Conservation (phyloP, 2,329 filamentous ascomycete species). For the Ascomycota sp. region DNA sequence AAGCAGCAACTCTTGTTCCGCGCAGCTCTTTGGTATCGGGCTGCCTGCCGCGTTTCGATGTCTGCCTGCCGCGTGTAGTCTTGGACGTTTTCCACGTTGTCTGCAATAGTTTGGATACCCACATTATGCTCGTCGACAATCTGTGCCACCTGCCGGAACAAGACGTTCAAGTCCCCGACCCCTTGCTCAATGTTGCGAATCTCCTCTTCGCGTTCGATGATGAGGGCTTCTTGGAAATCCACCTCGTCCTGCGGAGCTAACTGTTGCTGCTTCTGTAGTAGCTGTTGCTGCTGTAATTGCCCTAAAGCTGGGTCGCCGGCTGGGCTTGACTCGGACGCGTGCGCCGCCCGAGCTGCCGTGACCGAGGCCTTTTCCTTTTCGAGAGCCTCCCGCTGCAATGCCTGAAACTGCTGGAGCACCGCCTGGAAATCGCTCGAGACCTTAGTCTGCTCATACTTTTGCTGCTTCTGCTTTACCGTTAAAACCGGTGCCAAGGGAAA, state of each 20-base stretch:
- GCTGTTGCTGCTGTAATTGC: constrained; percentile 29
- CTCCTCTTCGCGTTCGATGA: constrained; percentile 89
- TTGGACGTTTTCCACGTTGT: constrained; percentile 69
- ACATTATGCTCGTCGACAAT: constrained; percentile 86
- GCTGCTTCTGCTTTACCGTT: constrained; percentile 44
- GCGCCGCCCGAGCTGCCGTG: constrained; percentile 59
- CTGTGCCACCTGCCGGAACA: constrained; percentile 94
- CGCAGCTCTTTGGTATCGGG: constrained; percentile 84
- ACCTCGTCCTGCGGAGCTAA: constrained; percentile 86
- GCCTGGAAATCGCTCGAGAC: constrained; percentile 83
- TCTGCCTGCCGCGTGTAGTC: constrained; percentile 73
- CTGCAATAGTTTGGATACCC: constrained; percentile 69
- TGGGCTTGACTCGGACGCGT: constrained; percentile 36
- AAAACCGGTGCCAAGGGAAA: neutral
- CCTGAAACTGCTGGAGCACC: constrained; percentile 77
- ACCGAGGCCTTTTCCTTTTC: constrained; percentile 85
- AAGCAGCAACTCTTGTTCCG: constrained; percentile 88
- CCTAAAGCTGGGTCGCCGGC: constrained; percentile 11
- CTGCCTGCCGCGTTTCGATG: constrained; percentile 65
- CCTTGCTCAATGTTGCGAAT: constrained; percentile 96
- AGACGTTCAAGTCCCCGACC: constrained; percentile 84
- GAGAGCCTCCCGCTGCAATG: constrained; percentile 70
- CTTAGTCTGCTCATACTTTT: constrained; percentile 93
- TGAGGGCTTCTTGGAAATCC: constrained; percentile 89
- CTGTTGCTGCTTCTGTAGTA: constrained; percentile 54